Base-by-base conservation (phyloP, 2,329 filamentous ascomycete genomes). In the Botryotinia narcissicola region DNA sequence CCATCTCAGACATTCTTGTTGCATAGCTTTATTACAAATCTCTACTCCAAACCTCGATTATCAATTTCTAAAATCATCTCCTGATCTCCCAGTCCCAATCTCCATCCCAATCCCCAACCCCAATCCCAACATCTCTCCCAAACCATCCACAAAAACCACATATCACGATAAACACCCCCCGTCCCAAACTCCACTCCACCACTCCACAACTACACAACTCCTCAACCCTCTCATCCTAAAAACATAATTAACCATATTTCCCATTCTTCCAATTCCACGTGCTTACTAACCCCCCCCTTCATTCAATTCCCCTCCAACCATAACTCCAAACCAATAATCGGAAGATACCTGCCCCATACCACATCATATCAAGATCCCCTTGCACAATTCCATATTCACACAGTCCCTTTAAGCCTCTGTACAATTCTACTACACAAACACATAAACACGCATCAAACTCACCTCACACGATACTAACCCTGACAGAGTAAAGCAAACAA, bases 181-280 rank as follows among this genome's bases (percentile, higher is more conserved):
- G 18, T 14, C 18, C 12, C 10, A 25, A 6, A 44, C 42, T 42
- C 12, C 10, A 25, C 46, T 48, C 46, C 3, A 46, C n/a, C n/a
- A n/a, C n/a, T n/a, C n/a, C n/a, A n/a, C 32, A 32, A 25, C 46
- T 51, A 22, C 3, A 48, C 46, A 48, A 22, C 8, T 22, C 46
- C 22, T 14, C 25, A 14, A 6, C 12, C 1, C 22, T 4, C 48
- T 51, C 10, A 6, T 4, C 22, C 48, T 0, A 51, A 14, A 0
- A 51, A 6, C 2, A n/a, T n/a, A n/a, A n/a, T n/a, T n/a, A n/a
- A n/a, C 14, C 10, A 1, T 14, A 0, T 51, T n/a, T 0, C 10
- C 10, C 48, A 14, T n/a, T 14, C 4, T n/a, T 51, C 4, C 4
- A n/a, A 51, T 0, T n/a, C 1, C 12, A 25, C 12, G 46, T 25